These are phyloP conservation scores for Breynia disticha DNA, from an alignment of 441 rosid genomes.

Conservation along the genomic window DNA sequence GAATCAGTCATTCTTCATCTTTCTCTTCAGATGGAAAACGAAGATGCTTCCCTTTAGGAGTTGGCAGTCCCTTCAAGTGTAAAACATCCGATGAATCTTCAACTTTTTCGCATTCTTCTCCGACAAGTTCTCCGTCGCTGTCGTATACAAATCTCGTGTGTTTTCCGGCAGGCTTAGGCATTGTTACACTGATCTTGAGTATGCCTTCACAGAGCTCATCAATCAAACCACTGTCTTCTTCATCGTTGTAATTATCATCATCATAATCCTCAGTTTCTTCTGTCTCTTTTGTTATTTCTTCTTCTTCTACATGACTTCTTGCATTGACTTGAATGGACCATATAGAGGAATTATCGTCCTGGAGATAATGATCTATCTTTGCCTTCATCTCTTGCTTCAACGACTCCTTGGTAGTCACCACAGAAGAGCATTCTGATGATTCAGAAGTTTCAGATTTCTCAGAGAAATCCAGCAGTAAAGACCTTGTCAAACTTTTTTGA, in stretches of 20 bases:
- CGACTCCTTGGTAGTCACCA: constrained; percentile 20
- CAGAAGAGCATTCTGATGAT: constrained; percentile 28
- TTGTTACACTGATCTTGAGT: constrained; percentile 33
- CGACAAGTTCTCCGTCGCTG: constrained; percentile 60
- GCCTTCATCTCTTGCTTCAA: constrained; percentile 6
- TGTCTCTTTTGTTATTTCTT: constrained; percentile 23
- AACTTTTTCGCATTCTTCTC: constrained; percentile 15
- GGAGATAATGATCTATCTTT: constrained; percentile 16
- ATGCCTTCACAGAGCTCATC: constrained; percentile 47
- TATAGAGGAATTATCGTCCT: constrained; percentile 47
- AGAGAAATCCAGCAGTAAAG: constrained; percentile 60
- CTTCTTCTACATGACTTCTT: constrained; percentile 37
- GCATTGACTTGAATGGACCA: constrained; percentile 85
- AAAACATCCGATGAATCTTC: constrained; percentile 16
- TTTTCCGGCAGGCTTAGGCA: constrained; percentile 36
- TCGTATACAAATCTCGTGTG: constrained; percentile 53
- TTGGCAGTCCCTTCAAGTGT: constrained; percentile 53
- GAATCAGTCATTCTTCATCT: background rate
- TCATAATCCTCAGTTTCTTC: constrained; percentile 11
- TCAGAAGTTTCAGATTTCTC: constrained; percentile 42
- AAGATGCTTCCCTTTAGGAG: constrained; percentile 60
- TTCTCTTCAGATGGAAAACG: constrained; percentile 31
- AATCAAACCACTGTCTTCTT: constrained; percentile 16
- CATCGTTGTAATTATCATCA: constrained; percentile 2
- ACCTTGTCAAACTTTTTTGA: constrained; percentile 44